Evolutionary conservation across 805 yeast genomes (phyloP), one percentile per base, ranked within the genome.

Genomic region (Hanseniaspora guilliermondii): DNA sequence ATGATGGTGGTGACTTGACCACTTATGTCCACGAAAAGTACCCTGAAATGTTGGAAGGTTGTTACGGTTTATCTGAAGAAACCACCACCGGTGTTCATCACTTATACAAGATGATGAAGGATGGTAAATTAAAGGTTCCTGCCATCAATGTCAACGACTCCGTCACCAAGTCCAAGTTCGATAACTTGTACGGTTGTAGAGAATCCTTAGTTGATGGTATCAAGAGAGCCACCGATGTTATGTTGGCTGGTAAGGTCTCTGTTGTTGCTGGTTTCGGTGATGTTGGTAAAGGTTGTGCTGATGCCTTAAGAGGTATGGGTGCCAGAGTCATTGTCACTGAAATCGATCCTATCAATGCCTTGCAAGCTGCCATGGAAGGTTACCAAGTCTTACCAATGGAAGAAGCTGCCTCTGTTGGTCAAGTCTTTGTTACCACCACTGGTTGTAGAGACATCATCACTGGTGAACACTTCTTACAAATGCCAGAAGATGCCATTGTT

Each of bases 71-170:
- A 62, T 85, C 95, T 62, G 98, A 91, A 81, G 98, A 91, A 81
- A 91, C 98, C 76, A 91, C 98, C 72, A 91, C 98, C 63, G 98
- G 98, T 85, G 97, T 91, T 67, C 97, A 93, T 81, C 96, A 93
- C 77, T 80, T 91, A 68, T 93, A 91, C 89, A 85, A 83, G 80
- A 85, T 88, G 95, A 72, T 93, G 68, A 85, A 76, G 74, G 95
- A 91, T 59, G 83, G 82, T 62, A 72, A 75, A 62, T 82, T 91
- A 75, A 91, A 89, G 83, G 97, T 91, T 55, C 98, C 98, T 71
- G 97, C 98, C 72, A 91, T 91, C 77, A 91, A 91, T 75, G 98
- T 91, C 71, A 91, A 91, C 78, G 98, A 91, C 76, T 83, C 96
- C 47, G 97, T 93, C 68, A 91, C 98, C 77, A 91, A 91, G 79